Base-by-base conservation (phyloP, 2,329 filamentous ascomycete species). In the Pyrenophora teres region DNA sequence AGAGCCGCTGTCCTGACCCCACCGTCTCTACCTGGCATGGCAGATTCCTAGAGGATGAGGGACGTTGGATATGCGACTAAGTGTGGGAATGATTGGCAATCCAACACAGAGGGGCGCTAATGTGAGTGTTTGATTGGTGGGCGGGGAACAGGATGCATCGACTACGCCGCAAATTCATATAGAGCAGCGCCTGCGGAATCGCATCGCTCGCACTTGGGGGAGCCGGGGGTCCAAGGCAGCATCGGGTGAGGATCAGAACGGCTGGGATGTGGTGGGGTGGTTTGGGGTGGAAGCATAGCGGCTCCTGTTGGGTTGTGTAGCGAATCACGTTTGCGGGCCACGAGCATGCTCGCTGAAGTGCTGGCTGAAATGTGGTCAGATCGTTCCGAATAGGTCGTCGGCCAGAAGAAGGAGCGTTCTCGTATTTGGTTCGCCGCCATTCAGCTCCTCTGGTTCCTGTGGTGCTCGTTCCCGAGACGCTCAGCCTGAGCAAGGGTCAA, bases 11-110 rank as follows among this genome's bases (percentile, higher is more conserved):
- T 44, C 35, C 44, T 45, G 46, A 38, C 57, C 57, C 45, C 48
- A 41, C 52, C 43, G 53, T 54, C 32, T 52, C 48, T 55, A 50
- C 55, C 62, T 64, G 61, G 56, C 52, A 46, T 56, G 57, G 62
- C 40, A 48, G 44, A 46, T 30, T 52, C 40, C 18, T 35, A 32
- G 46, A 55, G 50, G 45, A 46, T 50, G 55, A 48, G 48, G 40
- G 44, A 55, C 42, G 48, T 50, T 52, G 33, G 45, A 40, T 36
- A 32, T 45, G 43, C 33, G 52, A 37, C 44, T 42, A 39, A 52
- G 44, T 36, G 10, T 15, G 48, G 48, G 33, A 37, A 48, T 56
- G 45, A 57, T 55, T 47, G 48, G 55, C 46, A 39, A 21, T n/a
- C 37, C 35, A 46, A 52, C 55, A 44, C 39, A 44, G 37, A 27